Conservation (phyloP, 495 filamentous ascomycete species). For the Xylaria grammica region DNA sequence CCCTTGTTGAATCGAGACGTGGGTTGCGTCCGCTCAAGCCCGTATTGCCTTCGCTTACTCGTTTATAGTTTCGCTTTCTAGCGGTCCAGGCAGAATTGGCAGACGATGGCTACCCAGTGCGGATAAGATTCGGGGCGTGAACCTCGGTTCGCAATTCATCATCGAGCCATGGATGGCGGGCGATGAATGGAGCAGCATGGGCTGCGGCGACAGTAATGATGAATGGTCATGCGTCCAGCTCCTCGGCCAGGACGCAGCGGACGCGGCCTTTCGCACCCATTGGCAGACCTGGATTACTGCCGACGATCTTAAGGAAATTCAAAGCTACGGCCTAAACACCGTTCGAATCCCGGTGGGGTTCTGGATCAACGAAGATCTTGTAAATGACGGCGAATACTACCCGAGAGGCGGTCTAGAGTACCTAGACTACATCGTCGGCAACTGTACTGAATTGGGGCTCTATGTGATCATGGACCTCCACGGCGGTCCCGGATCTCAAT, state of each 20-base stretch:
- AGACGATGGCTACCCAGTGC: constrained; percentile 41
- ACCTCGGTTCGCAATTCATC: constrained; percentile 64
- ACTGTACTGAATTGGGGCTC: constrained; percentile 59
- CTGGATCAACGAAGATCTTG: constrained; percentile 65
- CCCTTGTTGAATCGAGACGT: constrained; percentile 19
- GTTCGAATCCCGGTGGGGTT: constrained; percentile 68
- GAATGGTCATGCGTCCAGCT: constrained; percentile 63
- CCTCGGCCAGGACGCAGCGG: constrained; percentile 59
- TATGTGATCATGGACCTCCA: constrained; percentile 71
- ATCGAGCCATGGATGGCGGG: constrained; percentile 65
- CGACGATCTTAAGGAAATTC: constrained; percentile 59
- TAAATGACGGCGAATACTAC: constrained; percentile 60
- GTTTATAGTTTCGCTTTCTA: not conserved
- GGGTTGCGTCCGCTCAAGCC: not conserved
- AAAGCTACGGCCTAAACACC: constrained; percentile 60
- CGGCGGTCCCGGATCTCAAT: constrained; percentile 66
- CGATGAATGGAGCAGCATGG: constrained; percentile 56
- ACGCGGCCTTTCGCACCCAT: constrained; percentile 60
- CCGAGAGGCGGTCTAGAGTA: constrained; percentile 57
- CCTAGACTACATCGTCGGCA: constrained; percentile 59
- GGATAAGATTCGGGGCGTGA: constrained; percentile 65
- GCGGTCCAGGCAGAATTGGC: not conserved
- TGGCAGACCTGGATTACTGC: constrained; percentile 65
- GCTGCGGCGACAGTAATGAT: constrained; percentile 54
- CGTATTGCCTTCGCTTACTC: not conserved